Evolutionary conservation across 2,329 filamentous ascomycete species (phyloP).

Genomic region (Colletotrichum sp.): DNA sequence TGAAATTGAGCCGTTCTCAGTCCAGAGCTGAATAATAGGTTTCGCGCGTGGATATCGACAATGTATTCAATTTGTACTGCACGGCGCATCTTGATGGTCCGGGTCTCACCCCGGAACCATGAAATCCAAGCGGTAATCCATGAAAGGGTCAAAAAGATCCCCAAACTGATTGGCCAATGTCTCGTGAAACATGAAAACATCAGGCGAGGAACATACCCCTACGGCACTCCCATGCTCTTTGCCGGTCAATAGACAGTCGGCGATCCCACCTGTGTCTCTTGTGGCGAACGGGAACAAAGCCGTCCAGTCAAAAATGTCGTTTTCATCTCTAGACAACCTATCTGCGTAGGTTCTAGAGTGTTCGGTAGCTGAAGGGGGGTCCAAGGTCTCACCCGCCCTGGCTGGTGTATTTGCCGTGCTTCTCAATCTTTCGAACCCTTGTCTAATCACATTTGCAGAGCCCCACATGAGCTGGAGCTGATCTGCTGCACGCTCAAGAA

Average conservation of each 20-base stretch:
- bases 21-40: neutral
- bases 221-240: conserved; percentile 23
- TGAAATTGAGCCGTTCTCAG: neutral
- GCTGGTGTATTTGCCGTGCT: neutral
- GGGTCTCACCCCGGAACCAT: neutral
- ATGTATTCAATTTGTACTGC: neutral
- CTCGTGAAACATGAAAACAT: conserved; percentile 26
- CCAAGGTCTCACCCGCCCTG: neutral
- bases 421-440: conserved; percentile 33
- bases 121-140: conserved; percentile 20
- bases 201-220: conserved; percentile 23
- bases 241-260: conserved; percentile 27
- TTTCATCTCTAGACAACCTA: neutral
- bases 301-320: conserved; percentile 33
- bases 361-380: neutral
- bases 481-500: conserved; percentile 34
- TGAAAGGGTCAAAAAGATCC: conserved; percentile 23
- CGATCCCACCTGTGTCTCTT: conserved; percentile 31
- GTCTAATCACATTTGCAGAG: conserved; percentile 36
- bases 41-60: neutral
- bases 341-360: neutral
- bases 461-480: conserved; percentile 40
- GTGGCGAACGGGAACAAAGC: conserved; percentile 39
- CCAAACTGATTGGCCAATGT: conserved; percentile 27
- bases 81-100: neutral